A percentile compares a stretch with the other conserved stretches of the same genome.
These are phyloP conservation scores for Aurantiochytrium sp. DNA, from an alignment of 108 stramenopile genomes.

Conservation along the genomic window DNA sequence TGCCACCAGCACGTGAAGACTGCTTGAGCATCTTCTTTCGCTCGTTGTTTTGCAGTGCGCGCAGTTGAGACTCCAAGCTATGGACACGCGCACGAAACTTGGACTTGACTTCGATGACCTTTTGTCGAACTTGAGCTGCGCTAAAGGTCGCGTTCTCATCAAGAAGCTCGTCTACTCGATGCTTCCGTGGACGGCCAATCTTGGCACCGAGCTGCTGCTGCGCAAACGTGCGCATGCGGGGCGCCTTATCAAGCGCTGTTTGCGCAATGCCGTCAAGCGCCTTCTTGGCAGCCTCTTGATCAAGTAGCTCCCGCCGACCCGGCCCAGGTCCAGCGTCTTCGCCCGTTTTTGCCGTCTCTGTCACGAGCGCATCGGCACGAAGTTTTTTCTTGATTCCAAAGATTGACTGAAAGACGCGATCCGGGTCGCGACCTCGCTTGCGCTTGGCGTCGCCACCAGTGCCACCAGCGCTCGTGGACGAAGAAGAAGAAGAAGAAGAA, in stretches of 20 bases:
- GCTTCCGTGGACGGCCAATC: background rate
- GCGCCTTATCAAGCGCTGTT: background rate
- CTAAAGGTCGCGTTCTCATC: background rate
- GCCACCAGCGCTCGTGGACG: no score
- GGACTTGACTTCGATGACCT: background rate
- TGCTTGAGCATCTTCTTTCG: background rate
- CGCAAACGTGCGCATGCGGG: background rate
- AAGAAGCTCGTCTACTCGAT: background rate
- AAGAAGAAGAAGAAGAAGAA: no score
- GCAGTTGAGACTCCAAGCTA: background rate
- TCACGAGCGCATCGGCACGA: background rate
- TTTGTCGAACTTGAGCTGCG: background rate
- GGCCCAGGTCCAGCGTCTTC: background rate
- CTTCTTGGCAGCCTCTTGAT: background rate
- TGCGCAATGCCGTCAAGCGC: background rate
- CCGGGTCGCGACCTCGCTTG: background rate
- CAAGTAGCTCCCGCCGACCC: background rate
- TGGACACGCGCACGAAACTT: background rate
- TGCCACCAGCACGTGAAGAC: background rate
- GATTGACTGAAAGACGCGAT: background rate
- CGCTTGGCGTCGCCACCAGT: no score
- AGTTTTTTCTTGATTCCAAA: background rate
- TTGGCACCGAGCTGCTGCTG: background rate
- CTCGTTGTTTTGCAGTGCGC: background rate
- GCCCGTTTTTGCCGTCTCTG: background rate